Percentiles rank a stretch among this genome's conserved stretches.
Evolutionary conservation across 2,329 filamentous ascomycete species (phyloP).

Genomic region (Talaromyces piceae): DNA sequence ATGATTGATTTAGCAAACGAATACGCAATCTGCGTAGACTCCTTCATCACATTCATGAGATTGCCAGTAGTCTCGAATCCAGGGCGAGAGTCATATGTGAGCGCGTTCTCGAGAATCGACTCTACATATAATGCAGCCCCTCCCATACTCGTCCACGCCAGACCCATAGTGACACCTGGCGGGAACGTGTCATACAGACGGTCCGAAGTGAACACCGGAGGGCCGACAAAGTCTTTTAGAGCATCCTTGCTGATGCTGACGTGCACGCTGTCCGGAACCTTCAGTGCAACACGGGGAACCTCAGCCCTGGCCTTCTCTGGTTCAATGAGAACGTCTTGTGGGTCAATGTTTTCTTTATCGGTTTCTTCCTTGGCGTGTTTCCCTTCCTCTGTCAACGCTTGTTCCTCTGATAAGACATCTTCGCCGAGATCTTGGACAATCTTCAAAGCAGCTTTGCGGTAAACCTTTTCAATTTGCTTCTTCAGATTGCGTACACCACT

Average conservation of each 20-base stretch:
- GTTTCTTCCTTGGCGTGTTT: slow-evolving; percentile 62
- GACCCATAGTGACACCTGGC: slow-evolving; percentile 90
- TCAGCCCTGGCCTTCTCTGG: slow-evolving; percentile 39
- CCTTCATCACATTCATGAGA: slow-evolving; percentile 95
- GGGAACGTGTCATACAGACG: slow-evolving; percentile 90
- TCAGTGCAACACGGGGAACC: slow-evolving; percentile 64
- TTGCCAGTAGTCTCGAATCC: slow-evolving; percentile 89
- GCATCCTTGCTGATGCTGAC: slow-evolving; percentile 82
- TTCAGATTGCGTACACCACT: slow-evolving; percentile 96
- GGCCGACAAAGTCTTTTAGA: slow-evolving; percentile 92
- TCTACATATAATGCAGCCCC: slow-evolving; percentile 96
- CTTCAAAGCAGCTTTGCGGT: slow-evolving; percentile 92
- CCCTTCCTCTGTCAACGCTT: slow-evolving; percentile 77
- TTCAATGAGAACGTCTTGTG: slow-evolving; percentile 53
- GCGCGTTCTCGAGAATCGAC: slow-evolving; percentile 80
- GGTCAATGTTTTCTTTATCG: slow-evolving; percentile 54
- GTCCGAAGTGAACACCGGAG: slow-evolving; percentile 91
- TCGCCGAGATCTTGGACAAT: slow-evolving; percentile 94
- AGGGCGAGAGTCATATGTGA: slow-evolving; percentile 66
- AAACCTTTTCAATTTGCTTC: slow-evolving; percentile 99
- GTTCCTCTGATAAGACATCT: slow-evolving; percentile 68
- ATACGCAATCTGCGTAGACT: slow-evolving; percentile 91
- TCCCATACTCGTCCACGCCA: slow-evolving; percentile 97
- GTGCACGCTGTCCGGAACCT: slow-evolving; percentile 80
- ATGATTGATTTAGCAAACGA: slow-evolving; percentile 88